These are phyloP conservation scores for Exophiala spinifera DNA, from an alignment of 2,329 filamentous ascomycete genomes.

Conservation along the genomic window DNA sequence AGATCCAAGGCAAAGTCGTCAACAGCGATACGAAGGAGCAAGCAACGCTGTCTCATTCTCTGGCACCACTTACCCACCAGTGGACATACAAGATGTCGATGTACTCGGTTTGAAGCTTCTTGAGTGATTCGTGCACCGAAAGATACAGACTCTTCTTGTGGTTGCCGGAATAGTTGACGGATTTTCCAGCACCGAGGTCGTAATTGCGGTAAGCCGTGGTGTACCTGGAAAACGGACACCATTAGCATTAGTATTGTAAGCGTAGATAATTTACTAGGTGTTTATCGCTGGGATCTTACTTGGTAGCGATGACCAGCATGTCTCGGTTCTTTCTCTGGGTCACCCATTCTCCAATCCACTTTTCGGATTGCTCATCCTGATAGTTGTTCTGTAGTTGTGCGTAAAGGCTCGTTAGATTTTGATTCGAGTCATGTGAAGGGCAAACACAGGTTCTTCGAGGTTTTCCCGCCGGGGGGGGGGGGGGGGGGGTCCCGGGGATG, in stretches of 20 bases:
- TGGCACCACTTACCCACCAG: conserved; percentile 47
- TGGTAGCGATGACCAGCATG: conserved; percentile 68
- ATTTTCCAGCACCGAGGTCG: conserved; percentile 39
- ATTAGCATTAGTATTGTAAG: too few relatives aligned
- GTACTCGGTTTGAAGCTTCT: conserved; percentile 52
- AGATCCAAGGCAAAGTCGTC: too few relatives aligned
- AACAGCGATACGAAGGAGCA: too few relatives aligned
- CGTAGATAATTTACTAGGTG: too few relatives aligned
- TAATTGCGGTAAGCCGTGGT: conserved; percentile 54
- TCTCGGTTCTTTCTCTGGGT: conserved; percentile 60
- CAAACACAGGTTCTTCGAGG: too few relatives aligned
- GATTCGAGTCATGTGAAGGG: too few relatives aligned
- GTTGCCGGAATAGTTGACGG: conserved; percentile 47
- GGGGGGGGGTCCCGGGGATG: conserved; percentile 25
- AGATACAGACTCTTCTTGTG: conserved; percentile 42
- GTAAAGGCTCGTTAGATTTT: too few relatives aligned
- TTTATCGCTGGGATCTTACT: too few relatives aligned
- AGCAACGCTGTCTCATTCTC: too few relatives aligned
- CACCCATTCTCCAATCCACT: conserved; percentile 62
- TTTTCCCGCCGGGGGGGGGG: too few relatives aligned
- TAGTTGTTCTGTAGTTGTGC: conserved; percentile 67
- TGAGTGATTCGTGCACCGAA: conserved; percentile 44
- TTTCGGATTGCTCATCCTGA: conserved; percentile 61
- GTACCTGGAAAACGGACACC: conserved; percentile 52
- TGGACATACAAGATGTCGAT: conserved; percentile 56